Evolutionary conservation across 2,329 filamentous ascomycete genomes (phyloP).

Genomic region (Onygena corvina): DNA sequence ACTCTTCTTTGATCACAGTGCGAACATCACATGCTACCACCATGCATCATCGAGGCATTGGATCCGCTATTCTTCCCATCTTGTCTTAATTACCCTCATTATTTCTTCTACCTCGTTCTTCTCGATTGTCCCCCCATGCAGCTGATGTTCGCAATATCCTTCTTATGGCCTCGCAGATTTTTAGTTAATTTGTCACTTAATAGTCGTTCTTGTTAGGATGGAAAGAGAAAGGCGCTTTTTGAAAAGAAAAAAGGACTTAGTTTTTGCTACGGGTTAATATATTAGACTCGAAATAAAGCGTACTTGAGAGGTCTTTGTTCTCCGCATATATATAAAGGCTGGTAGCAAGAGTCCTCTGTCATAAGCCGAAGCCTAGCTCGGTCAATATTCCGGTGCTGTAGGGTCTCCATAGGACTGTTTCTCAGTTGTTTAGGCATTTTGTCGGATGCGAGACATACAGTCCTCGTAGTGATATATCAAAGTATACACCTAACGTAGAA

Average conservation of each 20-base stretch:
- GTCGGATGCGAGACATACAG: too few relatives aligned
- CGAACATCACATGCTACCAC: background rate
- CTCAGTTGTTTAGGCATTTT: too few relatives aligned
- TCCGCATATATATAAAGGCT: too few relatives aligned
- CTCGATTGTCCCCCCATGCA: background rate
- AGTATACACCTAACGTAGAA: too few relatives aligned
- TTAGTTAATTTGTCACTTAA: background rate
- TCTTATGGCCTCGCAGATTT: background rate
- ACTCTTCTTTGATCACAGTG: background rate
- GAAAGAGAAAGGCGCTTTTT: constrained; percentile 3
- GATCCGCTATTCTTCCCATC: background rate
- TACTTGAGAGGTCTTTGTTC: too few relatives aligned
- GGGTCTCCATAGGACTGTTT: too few relatives aligned
- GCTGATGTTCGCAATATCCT: background rate
- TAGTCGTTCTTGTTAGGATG: background rate
- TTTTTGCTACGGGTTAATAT: background rate
- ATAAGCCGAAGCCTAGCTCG: too few relatives aligned
- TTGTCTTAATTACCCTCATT: background rate
- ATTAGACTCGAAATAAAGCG: background rate
- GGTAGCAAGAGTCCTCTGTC: too few relatives aligned
- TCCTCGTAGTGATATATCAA: too few relatives aligned
- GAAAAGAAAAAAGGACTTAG: background rate
- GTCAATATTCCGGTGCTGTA: too few relatives aligned
- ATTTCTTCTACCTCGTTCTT: background rate
- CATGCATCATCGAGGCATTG: background rate